These are phyloP conservation scores for Pseudogymnoascus sp. DNA, from an alignment of 2,329 filamentous ascomycete species.

Conservation along the genomic window DNA sequence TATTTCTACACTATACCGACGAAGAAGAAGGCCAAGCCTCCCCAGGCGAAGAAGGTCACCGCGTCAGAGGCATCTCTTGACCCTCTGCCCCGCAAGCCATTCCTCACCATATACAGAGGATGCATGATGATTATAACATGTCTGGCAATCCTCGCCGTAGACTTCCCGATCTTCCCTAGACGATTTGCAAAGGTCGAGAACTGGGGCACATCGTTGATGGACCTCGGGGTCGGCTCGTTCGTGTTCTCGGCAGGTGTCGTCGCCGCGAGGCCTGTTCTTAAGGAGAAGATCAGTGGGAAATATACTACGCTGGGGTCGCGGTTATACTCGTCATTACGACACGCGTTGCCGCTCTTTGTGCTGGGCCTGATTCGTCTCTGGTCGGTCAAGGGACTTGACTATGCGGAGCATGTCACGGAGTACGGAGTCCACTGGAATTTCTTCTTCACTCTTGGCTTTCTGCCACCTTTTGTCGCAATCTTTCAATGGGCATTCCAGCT, in stretches of 20 bases:
- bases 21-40: constrained; percentile 44
- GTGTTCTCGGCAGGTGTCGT: constrained; percentile 91
- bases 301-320: constrained; percentile 46
- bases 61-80: constrained; percentile 31
- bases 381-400: constrained; percentile 89
- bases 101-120: constrained; percentile 85
- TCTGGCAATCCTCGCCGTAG: constrained; percentile 88
- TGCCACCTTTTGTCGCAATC: constrained; percentile 82
- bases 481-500: constrained; percentile 65
- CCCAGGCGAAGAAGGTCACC: constrained; percentile 36
- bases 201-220: constrained; percentile 99
- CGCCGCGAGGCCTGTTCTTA: constrained; percentile 74
- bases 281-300: constrained; percentile 51
- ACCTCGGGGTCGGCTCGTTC: constrained; percentile 93
- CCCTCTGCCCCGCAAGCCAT: constrained; percentile 74
- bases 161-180: constrained; percentile 86
- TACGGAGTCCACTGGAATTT: constrained; percentile 99
- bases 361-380: constrained; percentile 75
- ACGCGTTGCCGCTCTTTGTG: constrained; percentile 73
- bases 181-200: constrained; percentile 97
- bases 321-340: constrained; percentile 61
- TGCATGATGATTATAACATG: constrained; percentile 89
- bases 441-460: constrained; percentile 87
- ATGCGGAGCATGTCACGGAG: constrained; percentile 93
- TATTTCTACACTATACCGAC: constrained; percentile 50